Evolutionary conservation across 805 yeast genomes (phyloP), one percentile per base, ranked within the genome.

Genomic region (Candida hungchunana): DNA sequence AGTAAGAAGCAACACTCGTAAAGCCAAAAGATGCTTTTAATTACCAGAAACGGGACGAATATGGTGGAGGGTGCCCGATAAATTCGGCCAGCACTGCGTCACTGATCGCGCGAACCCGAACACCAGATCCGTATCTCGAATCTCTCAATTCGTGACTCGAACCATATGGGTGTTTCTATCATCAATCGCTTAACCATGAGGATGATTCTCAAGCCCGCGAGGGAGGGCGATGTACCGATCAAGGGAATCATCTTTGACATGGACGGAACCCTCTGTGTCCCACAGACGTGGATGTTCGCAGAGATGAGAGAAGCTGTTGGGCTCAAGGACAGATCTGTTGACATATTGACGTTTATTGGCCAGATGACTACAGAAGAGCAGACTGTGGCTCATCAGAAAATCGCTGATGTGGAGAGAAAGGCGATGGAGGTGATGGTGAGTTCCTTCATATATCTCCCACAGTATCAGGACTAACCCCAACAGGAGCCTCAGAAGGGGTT

Each of bases 181-280:
- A n/a, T n/a, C n/a, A n/a, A n/a, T n/a, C n/a, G n/a, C n/a, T n/a
- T 38, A 16, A 28, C 38, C 5, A 47, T 53, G 35, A 31, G 40
- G 5, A 37, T 51, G 53, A 38, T 57, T 7, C 34, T 56, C n/a
- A 37, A 42, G 1, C 56, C 60, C 3, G 12, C 21, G 2, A 15
- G 31, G 3, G 25, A 43, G 7, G 43, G 51, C 16, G 64, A 67
- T 27, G 33, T 56, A 6, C 44, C 45, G 19, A 53, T 77, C 28
- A 64, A 61, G 29, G 85, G 85, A 0, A 53, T 82, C 6, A 64
- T 82, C 1, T 82, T 82, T 51, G 90, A 82, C 49, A 82, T 82
- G 90, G 90, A 82, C 53, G 89, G 89, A 5, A 82, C 90, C 0
- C 52, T 82, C 36, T 77, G 83, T 44, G 59, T 72, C 11, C 86